phyloP scores from a whole-genome alignment of 495 filamentous ascomycete genomes.

The Pseudoneurospora amorphoporcata region DNA sequence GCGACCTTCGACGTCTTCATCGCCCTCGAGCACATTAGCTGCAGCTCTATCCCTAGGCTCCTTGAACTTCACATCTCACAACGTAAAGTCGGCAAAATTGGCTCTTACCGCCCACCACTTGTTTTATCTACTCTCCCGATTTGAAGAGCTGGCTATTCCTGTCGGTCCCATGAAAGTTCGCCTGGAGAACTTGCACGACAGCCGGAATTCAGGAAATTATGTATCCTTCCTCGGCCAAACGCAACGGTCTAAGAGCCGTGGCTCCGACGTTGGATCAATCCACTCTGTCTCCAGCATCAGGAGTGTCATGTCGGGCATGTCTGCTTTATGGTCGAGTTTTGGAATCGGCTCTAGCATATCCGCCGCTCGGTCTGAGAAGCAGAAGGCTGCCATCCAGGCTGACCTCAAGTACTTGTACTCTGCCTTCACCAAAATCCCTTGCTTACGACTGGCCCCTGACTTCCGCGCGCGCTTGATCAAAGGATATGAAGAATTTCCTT shows the following conservation, averaged over 20 bases:
- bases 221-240: conserved; percentile 87
- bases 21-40: conserved; percentile 64
- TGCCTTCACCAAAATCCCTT: conserved; percentile 96
- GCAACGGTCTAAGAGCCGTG: conserved; percentile 60
- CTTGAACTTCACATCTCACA: conserved; percentile 72
- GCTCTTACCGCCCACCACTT: conserved; percentile 95
- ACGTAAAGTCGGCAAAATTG: conserved; percentile 78
- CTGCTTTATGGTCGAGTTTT: conserved; percentile 80
- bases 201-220: conserved; percentile 77
- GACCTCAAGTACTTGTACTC: conserved; percentile 96
- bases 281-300: conserved; percentile 93
- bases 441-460: conserved; percentile 77
- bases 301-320: conserved; percentile 96
- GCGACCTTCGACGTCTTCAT: conserved; percentile 47
- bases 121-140: conserved; percentile 88
- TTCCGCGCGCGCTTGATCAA: conserved; percentile 78
- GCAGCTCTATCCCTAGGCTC: conserved; percentile 77
- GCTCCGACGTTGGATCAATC: conserved; percentile 79
- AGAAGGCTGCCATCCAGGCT: conserved; percentile 70
- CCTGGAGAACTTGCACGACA: conserved; percentile 87
- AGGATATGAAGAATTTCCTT: conserved; percentile 95
- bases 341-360: conserved; percentile 66
- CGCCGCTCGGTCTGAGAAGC: conserved; percentile 69
- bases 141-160: conserved; percentile 80
- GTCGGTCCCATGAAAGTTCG: conserved; percentile 95